These are phyloP conservation scores for Fusarium caatingaense DNA, from an alignment of 2,329 filamentous ascomycete species.

Conservation along the genomic window DNA sequence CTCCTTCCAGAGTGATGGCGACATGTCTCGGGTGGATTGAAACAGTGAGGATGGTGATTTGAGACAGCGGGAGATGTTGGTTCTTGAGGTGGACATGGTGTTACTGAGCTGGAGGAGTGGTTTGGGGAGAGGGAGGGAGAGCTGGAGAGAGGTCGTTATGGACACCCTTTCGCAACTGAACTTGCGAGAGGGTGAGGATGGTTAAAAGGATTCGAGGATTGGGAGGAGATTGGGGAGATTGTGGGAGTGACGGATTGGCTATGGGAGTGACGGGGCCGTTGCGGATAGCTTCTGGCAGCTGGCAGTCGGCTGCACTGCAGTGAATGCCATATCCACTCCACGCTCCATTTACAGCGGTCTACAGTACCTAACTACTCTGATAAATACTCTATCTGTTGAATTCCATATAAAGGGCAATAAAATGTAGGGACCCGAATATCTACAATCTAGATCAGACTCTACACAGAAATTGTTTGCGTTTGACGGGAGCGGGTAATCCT, in stretches of 20 bases:
- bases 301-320: neutral
- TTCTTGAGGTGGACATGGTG: constrained; percentile 40
- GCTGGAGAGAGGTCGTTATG: constrained; percentile 23
- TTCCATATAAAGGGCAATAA: neutral
- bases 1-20: constrained; percentile 37
- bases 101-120: constrained; percentile 8
- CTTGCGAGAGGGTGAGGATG: constrained; percentile 30
- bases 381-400: neutral
- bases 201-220: constrained; percentile 19
- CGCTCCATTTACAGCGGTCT: constrained; percentile 4
- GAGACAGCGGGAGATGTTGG: constrained; percentile 46
- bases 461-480: constrained; percentile 15
- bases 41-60: constrained; percentile 32
- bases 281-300: constrained; percentile 13
- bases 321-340: neutral
- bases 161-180: constrained; percentile 17
- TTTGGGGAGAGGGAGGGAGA: neutral
- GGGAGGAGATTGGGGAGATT: neutral
- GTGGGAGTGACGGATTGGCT: neutral
- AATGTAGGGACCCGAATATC: constrained; percentile 36
- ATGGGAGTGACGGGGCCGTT: constrained; percentile 9
- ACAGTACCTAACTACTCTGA: no score
- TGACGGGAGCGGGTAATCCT: constrained; percentile 18
- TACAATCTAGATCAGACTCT: constrained; percentile 24
- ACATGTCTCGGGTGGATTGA: constrained; percentile 44